phyloP scores from a whole-genome alignment of 306 rosid genomes.

The Ammopiptanthus mongolicus region DNA sequence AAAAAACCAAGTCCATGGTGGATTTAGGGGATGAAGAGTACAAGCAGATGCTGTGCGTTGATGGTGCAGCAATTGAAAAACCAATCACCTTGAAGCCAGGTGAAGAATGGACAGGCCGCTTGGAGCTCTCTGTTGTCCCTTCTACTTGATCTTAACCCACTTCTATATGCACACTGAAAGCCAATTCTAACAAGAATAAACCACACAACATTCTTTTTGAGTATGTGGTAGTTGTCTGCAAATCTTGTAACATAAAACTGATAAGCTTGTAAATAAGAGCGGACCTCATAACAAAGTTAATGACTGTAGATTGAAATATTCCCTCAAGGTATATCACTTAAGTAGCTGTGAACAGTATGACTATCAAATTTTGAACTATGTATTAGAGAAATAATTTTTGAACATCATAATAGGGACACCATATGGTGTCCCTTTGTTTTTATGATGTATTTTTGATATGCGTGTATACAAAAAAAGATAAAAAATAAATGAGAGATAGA shows the following conservation, averaged over 20 bases:
- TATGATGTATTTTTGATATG: too few relatives aligned
- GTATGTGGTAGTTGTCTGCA: slow-evolving; percentile 12
- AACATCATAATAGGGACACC: too few relatives aligned
- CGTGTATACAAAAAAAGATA: too few relatives aligned
- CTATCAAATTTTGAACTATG: too few relatives aligned
- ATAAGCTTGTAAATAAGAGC: slow-evolving; percentile 15
- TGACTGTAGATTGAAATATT: not conserved
- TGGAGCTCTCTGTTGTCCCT: slow-evolving; percentile 59
- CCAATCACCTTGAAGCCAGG: slow-evolving; percentile 72
- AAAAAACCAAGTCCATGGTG: slow-evolving; percentile 46
- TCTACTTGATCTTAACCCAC: slow-evolving; percentile 35
- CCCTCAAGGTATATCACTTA: not conserved
- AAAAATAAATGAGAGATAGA: too few relatives aligned
- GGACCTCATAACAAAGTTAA: not conserved
- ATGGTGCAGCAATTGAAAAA: slow-evolving; percentile 76
- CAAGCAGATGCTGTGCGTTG: slow-evolving; percentile 79
- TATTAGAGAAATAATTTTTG: too few relatives aligned
- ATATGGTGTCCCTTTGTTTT: too few relatives aligned
- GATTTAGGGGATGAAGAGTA: slow-evolving; percentile 93
- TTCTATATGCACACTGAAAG: not conserved
- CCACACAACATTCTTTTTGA: slow-evolving; percentile 19
- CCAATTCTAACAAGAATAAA: slow-evolving; percentile 12
- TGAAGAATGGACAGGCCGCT: slow-evolving; percentile 87
- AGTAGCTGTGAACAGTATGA: not conserved
- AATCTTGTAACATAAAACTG: slow-evolving; percentile 13